These are phyloP conservation scores for Thymus quinquecostatus DNA, from an alignment of 257 asterid species.

Conservation along the genomic window DNA sequence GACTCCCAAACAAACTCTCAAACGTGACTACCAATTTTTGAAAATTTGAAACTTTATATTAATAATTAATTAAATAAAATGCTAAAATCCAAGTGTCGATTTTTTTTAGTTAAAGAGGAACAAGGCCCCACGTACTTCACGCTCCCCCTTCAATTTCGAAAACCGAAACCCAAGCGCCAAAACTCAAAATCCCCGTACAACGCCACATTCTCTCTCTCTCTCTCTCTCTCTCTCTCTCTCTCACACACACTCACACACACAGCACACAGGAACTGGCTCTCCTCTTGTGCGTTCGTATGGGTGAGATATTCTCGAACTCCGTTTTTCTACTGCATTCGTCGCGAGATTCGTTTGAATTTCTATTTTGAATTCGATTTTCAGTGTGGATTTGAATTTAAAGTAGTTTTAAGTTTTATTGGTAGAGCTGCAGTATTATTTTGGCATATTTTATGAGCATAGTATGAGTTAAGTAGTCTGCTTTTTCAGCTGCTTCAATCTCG, in stretches of 20 bases:
- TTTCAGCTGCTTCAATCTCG: conserved; percentile 46
- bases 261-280: conserved; percentile 31
- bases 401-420: neutral
- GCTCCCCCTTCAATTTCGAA: conserved; percentile 54
- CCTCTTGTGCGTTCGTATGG: conserved; percentile 37
- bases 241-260: neutral
- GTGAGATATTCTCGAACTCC: conserved; percentile 49
- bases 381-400: conserved; percentile 46
- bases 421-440: conserved; percentile 16
- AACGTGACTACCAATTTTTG: neutral
- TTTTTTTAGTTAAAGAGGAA: neutral
- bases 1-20: neutral
- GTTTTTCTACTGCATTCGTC: conserved; percentile 36
- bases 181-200: conserved; percentile 33
- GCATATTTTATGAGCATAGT: neutral
- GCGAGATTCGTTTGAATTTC: conserved; percentile 36
- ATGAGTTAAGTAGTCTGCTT: conserved; percentile 19
- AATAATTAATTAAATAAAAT: neutral
- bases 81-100: conserved; percentile 1
- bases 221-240: conserved; percentile 4
- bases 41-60: conserved; percentile 17
- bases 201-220: neutral
- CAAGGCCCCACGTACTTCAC: conserved; percentile 26
- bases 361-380: conserved; percentile 33
- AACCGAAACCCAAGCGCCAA: conserved; percentile 58